Percentiles rank a stretch among this genome's conserved stretches.
These are phyloP conservation scores for Yamadazyma paraphyllophila DNA, from an alignment of 805 yeast genomes.

Conservation along the genomic window DNA sequence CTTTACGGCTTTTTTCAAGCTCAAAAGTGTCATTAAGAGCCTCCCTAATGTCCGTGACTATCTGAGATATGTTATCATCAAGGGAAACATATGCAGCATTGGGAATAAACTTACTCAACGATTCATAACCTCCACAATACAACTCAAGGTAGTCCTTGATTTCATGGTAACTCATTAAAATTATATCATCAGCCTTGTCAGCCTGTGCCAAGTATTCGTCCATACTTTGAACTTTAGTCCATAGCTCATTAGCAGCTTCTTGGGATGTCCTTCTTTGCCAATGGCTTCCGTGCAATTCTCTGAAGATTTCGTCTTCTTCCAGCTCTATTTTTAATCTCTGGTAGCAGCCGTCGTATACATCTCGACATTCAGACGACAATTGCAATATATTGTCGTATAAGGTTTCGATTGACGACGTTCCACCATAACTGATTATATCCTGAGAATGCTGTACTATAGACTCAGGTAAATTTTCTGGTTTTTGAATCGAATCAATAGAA, in stretches of 20 bases:
- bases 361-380: conserved; percentile 39
- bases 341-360: conserved; percentile 44
- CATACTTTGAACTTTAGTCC: conserved; percentile 43
- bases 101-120: conserved; percentile 39
- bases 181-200: conserved; percentile 54
- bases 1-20: conserved; percentile 36
- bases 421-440: conserved; percentile 54
- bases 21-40: conserved; percentile 26
- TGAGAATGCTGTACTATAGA: conserved; percentile 55
- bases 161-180: conserved; percentile 45
- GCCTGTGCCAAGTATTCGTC: conserved; percentile 56
- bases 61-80: conserved; percentile 28
- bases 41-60: conserved; percentile 37
- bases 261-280: conserved; percentile 55
- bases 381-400: conserved; percentile 34
- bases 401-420: conserved; percentile 40
- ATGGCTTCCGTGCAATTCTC: conserved; percentile 24
- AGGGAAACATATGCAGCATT: conserved; percentile 31
- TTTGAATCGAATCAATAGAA: conserved; percentile 57
- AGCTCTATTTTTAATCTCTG: conserved; percentile 49
- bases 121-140: conserved; percentile 40
- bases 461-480: conserved; percentile 57
- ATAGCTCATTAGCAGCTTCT: conserved; percentile 40
- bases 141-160: conserved; percentile 47
- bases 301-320: conserved; percentile 52